A percentile compares a stretch with the other conserved stretches of the same genome.
Conservation (phyloP, 176 grass and related monocot species). For the Lolium perenne region DNA sequence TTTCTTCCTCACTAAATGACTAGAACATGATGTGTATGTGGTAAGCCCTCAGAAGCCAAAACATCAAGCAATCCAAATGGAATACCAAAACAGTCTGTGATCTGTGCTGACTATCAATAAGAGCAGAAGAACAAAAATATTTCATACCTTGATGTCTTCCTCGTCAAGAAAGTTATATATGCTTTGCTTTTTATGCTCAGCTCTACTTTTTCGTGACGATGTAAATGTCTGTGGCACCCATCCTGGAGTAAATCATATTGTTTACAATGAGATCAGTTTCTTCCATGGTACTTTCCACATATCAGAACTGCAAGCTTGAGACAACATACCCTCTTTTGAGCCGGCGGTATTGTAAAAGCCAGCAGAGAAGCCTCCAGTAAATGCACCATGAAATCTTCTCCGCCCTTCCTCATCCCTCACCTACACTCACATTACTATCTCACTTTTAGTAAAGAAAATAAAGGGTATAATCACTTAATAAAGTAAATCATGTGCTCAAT, state of each 20-base stretch:
- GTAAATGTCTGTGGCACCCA: slow-evolving; percentile 90
- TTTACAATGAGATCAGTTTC: slow-evolving; percentile 16
- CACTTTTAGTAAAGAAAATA: neutral
- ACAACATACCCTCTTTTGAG: slow-evolving; percentile 80
- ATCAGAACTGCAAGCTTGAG: slow-evolving; percentile 6
- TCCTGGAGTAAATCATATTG: slow-evolving; percentile 56
- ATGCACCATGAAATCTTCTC: slow-evolving; percentile 96
- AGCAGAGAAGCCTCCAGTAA: slow-evolving; percentile 93
- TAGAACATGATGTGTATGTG: slow-evolving; percentile 16
- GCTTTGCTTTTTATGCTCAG: slow-evolving; percentile 81
- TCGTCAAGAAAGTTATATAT: slow-evolving; percentile 95
- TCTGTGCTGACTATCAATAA: slow-evolving; percentile 11
- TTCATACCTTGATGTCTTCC: slow-evolving; percentile 86
- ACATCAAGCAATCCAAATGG: neutral
- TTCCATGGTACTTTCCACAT: slow-evolving; percentile 4
- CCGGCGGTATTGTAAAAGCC: slow-evolving; percentile 94
- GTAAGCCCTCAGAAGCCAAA: neutral
- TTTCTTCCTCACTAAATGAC: slow-evolving; percentile 3
- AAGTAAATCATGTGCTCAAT: slow-evolving; percentile 17
- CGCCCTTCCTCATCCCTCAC: slow-evolving; percentile 95
- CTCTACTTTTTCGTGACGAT: slow-evolving; percentile 89
- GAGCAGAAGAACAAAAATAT: slow-evolving; percentile 29
- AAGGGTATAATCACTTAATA: neutral
- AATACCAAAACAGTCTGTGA: neutral
- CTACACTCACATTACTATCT: slow-evolving; percentile 43